Conservation (phyloP, 1,284 basidiomycete species). For the Cutaneotrichosporon arboriforme region DNA sequence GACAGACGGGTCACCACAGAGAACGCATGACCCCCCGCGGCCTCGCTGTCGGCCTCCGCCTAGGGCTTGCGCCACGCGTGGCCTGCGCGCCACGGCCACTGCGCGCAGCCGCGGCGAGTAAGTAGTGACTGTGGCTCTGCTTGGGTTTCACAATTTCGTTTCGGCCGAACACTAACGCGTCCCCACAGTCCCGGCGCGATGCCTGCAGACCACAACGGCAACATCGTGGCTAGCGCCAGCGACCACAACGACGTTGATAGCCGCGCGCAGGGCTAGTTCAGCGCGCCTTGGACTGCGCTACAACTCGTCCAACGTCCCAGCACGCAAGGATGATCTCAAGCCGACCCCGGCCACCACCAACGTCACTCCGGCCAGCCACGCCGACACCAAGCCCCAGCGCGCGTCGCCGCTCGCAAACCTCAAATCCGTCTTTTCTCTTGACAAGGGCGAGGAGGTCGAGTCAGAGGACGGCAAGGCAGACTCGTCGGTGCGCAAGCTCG, state of each 20-base stretch:
- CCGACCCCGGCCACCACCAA: background rate
- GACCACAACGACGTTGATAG: too few species aligned
- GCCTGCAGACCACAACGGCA: background rate
- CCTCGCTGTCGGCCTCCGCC: constrained; percentile 10
- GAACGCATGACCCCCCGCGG: constrained; percentile 10
- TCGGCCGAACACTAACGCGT: too few species aligned
- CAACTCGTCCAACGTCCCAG: constrained; percentile 3
- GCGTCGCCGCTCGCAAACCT: background rate
- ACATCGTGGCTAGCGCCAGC: too few species aligned
- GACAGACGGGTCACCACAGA: background rate
- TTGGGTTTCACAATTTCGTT: too few species aligned
- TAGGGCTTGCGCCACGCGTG: constrained; percentile 1
- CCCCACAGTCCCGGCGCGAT: background rate
- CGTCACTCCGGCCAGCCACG: background rate
- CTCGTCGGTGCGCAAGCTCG: constrained; percentile 58
- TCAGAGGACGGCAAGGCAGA: constrained; percentile 1
- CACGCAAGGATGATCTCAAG: background rate
- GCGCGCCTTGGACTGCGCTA: constrained; percentile 2
- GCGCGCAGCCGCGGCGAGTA: too few species aligned
- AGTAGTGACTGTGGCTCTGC: too few species aligned
- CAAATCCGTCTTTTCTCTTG: constrained; percentile 1
- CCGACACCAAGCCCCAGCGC: background rate
- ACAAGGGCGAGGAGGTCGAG: constrained; percentile 4
- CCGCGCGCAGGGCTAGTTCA: too few species aligned
- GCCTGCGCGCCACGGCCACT: too few species aligned